Evolutionary conservation across 2,329 filamentous ascomycete genomes (phyloP).

Genomic region (Boeremia exigua): DNA sequence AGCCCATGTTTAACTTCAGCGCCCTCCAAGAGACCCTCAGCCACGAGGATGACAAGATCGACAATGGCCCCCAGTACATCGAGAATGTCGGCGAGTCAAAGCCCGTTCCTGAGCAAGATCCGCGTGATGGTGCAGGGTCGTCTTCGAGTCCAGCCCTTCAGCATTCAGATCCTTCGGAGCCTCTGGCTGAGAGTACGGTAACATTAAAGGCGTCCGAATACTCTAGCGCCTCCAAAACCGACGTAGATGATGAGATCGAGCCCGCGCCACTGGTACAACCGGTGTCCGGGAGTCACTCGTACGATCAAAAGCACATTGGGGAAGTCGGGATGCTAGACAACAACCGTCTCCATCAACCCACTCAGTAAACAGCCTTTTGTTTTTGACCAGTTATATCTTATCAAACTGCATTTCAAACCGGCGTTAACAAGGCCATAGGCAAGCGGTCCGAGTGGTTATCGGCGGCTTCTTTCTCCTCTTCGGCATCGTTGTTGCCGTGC

Average conservation of each 20-base stretch:
- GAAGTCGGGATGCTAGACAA: conserved; percentile 39
- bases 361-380: conserved; percentile 29
- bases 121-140: conserved; percentile 2
- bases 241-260: conserved; percentile 36
- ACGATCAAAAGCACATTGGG: conserved; percentile 45
- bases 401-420: conserved; percentile 11
- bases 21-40: conserved; percentile 87
- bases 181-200: conserved; percentile 30
- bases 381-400: neutral
- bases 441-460: conserved; percentile 10
- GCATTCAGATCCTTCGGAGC: conserved; percentile 1
- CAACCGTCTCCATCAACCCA: conserved; percentile 33
- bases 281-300: conserved; percentile 24
- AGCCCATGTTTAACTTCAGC: conserved; percentile 90
- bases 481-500: conserved; percentile 5
- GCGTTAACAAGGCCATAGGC: conserved; percentile 22
- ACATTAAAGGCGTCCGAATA: conserved; percentile 35
- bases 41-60: conserved; percentile 56
- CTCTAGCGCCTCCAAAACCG: conserved; percentile 7
- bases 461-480: conserved; percentile 11
- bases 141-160: neutral
- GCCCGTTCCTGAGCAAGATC: neutral
- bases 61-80: conserved; percentile 48
- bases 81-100: conserved; percentile 40
- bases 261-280: conserved; percentile 32